Evolutionary conservation across 2,329 filamentous ascomycete genomes (phyloP).

Genomic region (Fusarium pseudocircinatum): DNA sequence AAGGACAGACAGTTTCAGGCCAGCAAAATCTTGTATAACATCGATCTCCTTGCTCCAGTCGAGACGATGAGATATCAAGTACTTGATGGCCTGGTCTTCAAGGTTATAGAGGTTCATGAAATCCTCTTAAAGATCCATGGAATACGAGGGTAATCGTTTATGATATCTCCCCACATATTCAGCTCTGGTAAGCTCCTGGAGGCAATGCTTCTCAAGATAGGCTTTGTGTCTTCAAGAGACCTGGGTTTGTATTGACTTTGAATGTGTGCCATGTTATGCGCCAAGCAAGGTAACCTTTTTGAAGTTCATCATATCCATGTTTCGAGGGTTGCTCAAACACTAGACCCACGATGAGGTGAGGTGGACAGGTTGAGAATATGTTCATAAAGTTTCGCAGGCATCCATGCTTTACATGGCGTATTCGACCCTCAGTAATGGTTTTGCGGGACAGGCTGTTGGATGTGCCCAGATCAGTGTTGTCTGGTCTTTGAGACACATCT

Average conservation of each 20-base stretch:
- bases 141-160: slow-evolving; percentile 11
- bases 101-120: not conserved
- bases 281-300: slow-evolving; percentile 26
- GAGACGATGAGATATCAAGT: not conserved
- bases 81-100: not conserved
- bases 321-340: not conserved
- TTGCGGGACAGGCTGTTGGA: no score
- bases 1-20: not conserved
- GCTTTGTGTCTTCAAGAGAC: not conserved
- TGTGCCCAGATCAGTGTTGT: not conserved
- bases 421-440: not conserved
- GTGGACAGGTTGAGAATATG: not conserved
- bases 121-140: not conserved
- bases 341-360: not conserved
- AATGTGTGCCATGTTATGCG: slow-evolving; percentile 25
- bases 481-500: not conserved
- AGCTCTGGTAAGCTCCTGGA: not conserved
- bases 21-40: not conserved
- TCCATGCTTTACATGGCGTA: not conserved
- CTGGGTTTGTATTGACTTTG: not conserved
- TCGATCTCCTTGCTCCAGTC: not conserved
- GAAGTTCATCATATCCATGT: slow-evolving; percentile 15
- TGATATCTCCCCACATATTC: slow-evolving; percentile 26
- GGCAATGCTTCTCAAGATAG: not conserved
- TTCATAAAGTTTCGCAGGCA: not conserved